These are phyloP conservation scores for Xylaria digitata DNA, from an alignment of 2,329 filamentous ascomycete genomes.

Conservation along the genomic window DNA sequence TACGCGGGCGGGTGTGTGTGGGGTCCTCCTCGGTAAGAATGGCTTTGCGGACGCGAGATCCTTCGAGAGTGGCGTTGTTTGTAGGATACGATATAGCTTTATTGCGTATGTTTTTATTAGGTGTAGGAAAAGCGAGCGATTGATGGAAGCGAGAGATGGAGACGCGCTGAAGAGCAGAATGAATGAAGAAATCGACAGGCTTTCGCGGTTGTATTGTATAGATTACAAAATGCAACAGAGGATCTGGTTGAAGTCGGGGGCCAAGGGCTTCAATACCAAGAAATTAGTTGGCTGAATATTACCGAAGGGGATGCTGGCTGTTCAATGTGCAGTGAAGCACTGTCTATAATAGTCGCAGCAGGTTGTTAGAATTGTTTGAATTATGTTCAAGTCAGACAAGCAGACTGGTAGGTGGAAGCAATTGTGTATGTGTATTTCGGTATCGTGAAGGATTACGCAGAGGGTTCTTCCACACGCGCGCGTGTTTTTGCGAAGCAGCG, in stretches of 20 bases:
- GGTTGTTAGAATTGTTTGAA: slow-evolving; percentile 23
- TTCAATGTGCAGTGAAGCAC: slow-evolving; percentile 32
- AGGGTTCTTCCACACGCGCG: neutral
- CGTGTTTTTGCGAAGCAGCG: slow-evolving; percentile 23
- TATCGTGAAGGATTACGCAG: slow-evolving; percentile 32
- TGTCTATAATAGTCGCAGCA: slow-evolving; percentile 32
- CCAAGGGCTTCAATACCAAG: slow-evolving; percentile 15
- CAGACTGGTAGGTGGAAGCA: neutral
- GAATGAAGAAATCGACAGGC: neutral
- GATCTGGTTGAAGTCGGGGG: slow-evolving; percentile 8
- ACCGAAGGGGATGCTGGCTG: slow-evolving; percentile 31
- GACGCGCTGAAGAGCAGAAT: neutral
- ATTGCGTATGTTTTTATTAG: slow-evolving; percentile 10
- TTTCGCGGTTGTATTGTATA: slow-evolving; percentile 9
- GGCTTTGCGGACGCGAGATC: neutral
- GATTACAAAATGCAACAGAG: slow-evolving; percentile 4
- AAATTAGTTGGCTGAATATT: slow-evolving; percentile 27
- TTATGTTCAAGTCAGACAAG: slow-evolving; percentile 20
- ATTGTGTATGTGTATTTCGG: slow-evolving; percentile 18
- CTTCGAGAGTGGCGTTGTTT: neutral
- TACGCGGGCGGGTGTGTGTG: neutral
- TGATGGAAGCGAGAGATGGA: neutral
- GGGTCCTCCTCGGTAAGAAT: neutral
- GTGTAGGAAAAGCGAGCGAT: neutral
- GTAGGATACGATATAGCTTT: slow-evolving; percentile 11